Conservation (phyloP, 139 green algal genomes). For the Chlorella sp. region DNA sequence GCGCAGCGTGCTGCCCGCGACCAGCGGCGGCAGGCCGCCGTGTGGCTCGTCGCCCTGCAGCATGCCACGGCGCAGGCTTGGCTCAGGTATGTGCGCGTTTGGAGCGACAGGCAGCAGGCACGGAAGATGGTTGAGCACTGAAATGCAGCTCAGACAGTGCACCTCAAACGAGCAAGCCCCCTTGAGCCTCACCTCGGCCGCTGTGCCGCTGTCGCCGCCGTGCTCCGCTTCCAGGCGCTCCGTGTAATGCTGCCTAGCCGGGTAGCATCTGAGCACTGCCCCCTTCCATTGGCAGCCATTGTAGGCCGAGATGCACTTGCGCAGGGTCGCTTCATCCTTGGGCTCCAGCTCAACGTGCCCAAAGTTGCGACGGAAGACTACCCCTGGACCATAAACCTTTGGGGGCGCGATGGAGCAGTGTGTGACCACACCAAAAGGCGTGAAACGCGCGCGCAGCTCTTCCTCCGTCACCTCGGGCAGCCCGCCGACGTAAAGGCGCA, state of each 20-base stretch:
- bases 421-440: conserved; percentile 60
- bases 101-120: not conserved
- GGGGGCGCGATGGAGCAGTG: conserved; percentile 35
- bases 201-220: not conserved
- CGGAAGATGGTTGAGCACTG: not conserved
- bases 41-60: not conserved
- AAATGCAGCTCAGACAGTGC: not conserved
- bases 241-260: conserved; percentile 23
- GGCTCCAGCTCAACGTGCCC: conserved; percentile 60
- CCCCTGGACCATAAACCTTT: conserved; percentile 42
- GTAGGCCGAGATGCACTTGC: conserved; percentile 48
- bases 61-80: too few species aligned
- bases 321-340: conserved; percentile 49
- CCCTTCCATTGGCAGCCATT: conserved; percentile 70
- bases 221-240: conserved; percentile 26
- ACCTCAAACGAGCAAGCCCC: not conserved
- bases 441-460: conserved; percentile 59
- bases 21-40: conserved; percentile 18
- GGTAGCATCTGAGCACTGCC: conserved; percentile 42
- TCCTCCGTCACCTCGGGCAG: conserved; percentile 39
- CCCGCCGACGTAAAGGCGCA: conserved; percentile 64
- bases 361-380: conserved; percentile 50
- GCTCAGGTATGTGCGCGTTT: too few species aligned
- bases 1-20: not conserved
- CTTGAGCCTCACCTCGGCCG: not conserved